Base-by-base conservation (phyloP, 192 early-diverging fungal species). In the Funneliformis geosporum region DNA sequence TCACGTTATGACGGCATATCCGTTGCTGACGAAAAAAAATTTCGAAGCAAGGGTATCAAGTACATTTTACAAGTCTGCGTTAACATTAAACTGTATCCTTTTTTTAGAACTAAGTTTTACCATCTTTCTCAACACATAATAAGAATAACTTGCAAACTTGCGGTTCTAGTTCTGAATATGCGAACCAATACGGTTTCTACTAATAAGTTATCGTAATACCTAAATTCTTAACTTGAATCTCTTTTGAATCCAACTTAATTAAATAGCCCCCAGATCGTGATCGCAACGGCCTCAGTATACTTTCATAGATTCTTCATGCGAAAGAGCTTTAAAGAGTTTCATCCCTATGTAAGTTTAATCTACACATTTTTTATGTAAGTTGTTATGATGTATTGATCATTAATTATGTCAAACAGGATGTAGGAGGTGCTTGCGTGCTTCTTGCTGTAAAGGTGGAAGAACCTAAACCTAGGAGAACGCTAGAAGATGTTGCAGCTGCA, bases 271-370 rank as follows among this genome's bases (percentile, higher is more conserved):
- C 86, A 87, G 66, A 76, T 84, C 40, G 87, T 86, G 10, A 81
- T 89, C 39, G 88, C 88, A 27, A 92, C 91, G 0, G 93, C 91
- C 0, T 87, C 88, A n/a, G 84, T 89, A 14, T 87, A 89, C 79
- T 92, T 92, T 76, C 93, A 94, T 69, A 88, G 93, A 42, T 94
- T 94, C 70, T 94, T 90, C 60, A 92, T 91, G 90, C 90, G 93
- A 12, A 85, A 89, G 68, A 92, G 91, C 4, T 75, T 94, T 42
- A 83, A 78, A 50, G 82, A 86, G 8, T 87, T 86, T 79, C 86
- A 90, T 46, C 84, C 81, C 68, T 90, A 92, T 83, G 90, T 90
- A 90, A 88, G 84, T n/a, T 69, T 55, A 55, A 55, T 55, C 47
- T 55, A 55, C 12, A 18, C 47, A 14, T 14, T 16, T 47, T 47